Base-by-base conservation (phyloP, 805 yeast species). In the Hanseniaspora mollemarum region DNA sequence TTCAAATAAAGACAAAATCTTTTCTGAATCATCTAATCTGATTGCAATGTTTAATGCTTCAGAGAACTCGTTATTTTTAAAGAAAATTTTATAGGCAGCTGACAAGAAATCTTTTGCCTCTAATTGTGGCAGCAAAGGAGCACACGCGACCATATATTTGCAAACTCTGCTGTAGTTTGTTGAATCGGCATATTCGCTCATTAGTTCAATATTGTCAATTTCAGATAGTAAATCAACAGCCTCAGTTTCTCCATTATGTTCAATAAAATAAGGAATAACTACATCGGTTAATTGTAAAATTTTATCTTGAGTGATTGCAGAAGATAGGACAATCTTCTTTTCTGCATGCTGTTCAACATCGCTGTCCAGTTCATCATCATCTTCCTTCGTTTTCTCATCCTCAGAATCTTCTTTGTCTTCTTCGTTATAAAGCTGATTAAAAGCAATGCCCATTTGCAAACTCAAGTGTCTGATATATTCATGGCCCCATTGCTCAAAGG, bases 191-290 rank as follows among this genome's bases (percentile, higher is more conserved):
- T 76, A 86, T 57, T 81, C 78, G 8, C 92, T 81, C 56, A 92
- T 71, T 62, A 80, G 78, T 59, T 85, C 94, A 57, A 92, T 83
- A 50, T 79, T 72, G 67, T 92, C 98, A 51, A 92, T 78, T 67
- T 92, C 98, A 53, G 87, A 72, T 56, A 92, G 73, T 57, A 92
- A 71, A 67, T 92, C 99, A 24, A 92, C 95, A 1, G 98, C 98
- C 63, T 92, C 99, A 19, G 96, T 95, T 67, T 92, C 98, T 38
- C 96, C 97, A 63, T 92, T 90, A 68, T 90, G 96, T 62, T 85
- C 80, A 57, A 92, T 73, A 69, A 92, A 90, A 60, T 80, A 83
- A 35, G 95, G 96, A 36, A 85, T 88, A 58, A 92, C 80, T 58
- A 81, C 76, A 58, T 84, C 67, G 6, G 94, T 76, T 57, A 92